Evolutionary conservation across 805 yeast species (phyloP), one percentile per base, ranked within the genome.

Genomic region (Jamesozyma gamospora): DNA sequence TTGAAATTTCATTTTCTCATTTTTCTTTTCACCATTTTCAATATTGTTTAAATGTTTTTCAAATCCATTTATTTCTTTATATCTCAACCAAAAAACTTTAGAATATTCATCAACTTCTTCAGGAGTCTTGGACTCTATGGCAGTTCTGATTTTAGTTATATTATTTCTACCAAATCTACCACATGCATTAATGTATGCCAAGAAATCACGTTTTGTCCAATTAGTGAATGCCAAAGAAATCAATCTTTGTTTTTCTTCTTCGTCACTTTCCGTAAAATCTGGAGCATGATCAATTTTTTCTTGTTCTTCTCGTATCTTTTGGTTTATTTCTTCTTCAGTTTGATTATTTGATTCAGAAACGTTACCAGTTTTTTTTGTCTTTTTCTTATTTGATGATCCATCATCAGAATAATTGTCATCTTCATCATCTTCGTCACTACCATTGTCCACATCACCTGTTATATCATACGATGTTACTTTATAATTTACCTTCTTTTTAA

Each of bases 171-270:
- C 92, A 55, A 65, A 74, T 45, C 72, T 77, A 1, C 83, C 84
- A 52, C 78, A 70, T 9, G 78, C 77, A 50, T 79, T 87, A 32
- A 82, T 67, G 50, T 77, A 82, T 39, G 76, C 74, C 32, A 84
- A 72, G 50, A 82, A 80, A 51, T 83, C 94, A 43, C 92, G 69
- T 55, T 80, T 72, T 2, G 81, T 69, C 92, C 92, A 83, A 36
- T 67, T 67, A 14, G 69, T 71, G 55, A 80, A 82, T 3, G 84
- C 78, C 44, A 72, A 65, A 2, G 60, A 64, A n/a, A 81, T 55
- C 16, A 72, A 64, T 39, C 68, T 50, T 35, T 74, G 73, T 50
- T 81, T 82, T 40, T 66, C 53, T 27, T 59, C 62, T 26, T 66
- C 63, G 49, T 83, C 88, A 40, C 78, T 84, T 37, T 71, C 77